phyloP scores from a whole-genome alignment of 345 rosid species.

The Eucalyptus virginea region DNA sequence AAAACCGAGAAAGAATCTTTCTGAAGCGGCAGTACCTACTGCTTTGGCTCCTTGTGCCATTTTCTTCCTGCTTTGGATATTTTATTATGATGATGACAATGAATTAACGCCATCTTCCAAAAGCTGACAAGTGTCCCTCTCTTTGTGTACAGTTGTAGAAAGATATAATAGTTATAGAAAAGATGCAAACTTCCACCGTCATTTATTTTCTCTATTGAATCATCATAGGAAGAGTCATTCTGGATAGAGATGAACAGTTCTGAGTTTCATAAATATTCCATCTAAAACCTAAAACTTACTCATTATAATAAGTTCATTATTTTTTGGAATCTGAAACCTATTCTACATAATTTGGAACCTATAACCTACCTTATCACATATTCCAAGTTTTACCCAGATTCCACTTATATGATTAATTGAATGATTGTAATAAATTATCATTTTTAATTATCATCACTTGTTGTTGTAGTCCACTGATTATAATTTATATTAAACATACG shows the following conservation, averaged over 20 bases:
- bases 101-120: not conserved
- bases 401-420: too few species aligned
- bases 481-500: too few species aligned
- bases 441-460: too few species aligned
- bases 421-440: too few species aligned
- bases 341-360: rapidly evolving
- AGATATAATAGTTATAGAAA: not conserved
- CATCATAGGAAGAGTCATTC: not conserved
- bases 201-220: not conserved
- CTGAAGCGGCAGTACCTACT: not conserved
- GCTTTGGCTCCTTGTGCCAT: not conserved
- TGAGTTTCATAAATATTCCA: too few species aligned
- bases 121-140: not conserved
- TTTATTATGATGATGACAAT: not conserved
- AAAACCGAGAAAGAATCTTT: not conserved
- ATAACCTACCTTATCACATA: too few species aligned
- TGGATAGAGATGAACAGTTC: too few species aligned
- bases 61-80: not conserved
- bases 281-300: rapidly evolving
- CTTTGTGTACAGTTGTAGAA: not conserved
- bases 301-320: too few species aligned
- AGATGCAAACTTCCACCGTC: not conserved
- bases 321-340: too few species aligned
- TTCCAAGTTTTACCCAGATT: too few species aligned
- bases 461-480: rapidly evolving